Conservation (phyloP, 2,329 filamentous ascomycete genomes). For the Neophaeococcomyces mojaviensis region DNA sequence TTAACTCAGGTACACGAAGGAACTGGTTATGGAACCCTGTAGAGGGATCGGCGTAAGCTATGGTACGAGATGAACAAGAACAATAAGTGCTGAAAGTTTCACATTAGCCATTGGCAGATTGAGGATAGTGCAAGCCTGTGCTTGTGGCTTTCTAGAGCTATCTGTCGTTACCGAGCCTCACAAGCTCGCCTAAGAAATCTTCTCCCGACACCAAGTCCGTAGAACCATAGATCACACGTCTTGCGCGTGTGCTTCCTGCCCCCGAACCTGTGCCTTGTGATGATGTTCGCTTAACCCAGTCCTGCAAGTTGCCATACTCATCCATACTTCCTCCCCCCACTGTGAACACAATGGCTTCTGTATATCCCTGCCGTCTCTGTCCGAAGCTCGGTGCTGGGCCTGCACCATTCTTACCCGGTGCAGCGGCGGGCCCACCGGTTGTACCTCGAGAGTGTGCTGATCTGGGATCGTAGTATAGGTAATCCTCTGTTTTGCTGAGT, state of each 20-base stretch:
- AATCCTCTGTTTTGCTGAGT: conserved; percentile 92
- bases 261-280: conserved; percentile 43
- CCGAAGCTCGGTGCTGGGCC: conserved; percentile 74
- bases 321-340: conserved; percentile 97
- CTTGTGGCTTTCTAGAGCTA: too few species aligned
- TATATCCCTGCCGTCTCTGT: conserved; percentile 80
- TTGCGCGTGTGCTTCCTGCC: conserved; percentile 45
- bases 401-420: conserved; percentile 33
- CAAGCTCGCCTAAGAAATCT: conserved; percentile 52
- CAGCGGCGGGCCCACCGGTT: conserved; percentile 56
- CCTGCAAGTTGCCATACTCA: conserved; percentile 93
- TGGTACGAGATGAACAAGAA: too few species aligned
- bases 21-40: too few species aligned
- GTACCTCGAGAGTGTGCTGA: conserved; percentile 88
- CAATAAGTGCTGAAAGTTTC: too few species aligned
- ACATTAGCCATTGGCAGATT: too few species aligned
- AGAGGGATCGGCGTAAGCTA: too few species aligned
- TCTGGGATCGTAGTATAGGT: conserved; percentile 93
- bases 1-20: too few species aligned
- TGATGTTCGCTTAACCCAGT: conserved; percentile 78
- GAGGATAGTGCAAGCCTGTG: too few species aligned
- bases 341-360: conserved; percentile 86
- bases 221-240: conserved; percentile 87
- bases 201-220: conserved; percentile 64
- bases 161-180: conserved; percentile 50